Conservation (phyloP, 2,329 filamentous ascomycete species). For the Monilinia fructicola region DNA sequence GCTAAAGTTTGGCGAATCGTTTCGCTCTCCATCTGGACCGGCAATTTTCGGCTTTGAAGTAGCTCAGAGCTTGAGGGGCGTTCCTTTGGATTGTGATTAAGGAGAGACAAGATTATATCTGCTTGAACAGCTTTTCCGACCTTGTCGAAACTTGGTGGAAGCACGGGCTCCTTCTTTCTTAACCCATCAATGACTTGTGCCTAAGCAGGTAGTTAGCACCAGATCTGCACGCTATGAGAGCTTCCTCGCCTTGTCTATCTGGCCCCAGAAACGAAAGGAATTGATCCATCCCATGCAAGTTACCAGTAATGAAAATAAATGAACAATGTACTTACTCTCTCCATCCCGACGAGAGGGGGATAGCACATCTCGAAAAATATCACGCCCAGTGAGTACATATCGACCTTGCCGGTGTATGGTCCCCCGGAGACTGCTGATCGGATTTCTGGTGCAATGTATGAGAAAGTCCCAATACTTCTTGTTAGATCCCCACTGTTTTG, state of each 20-base stretch:
- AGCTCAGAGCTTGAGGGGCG: constrained; percentile 81
- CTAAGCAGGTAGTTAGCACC: constrained; percentile 8
- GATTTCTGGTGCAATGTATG: constrained; percentile 92
- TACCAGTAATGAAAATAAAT: background rate
- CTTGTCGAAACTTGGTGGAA: constrained; percentile 72
- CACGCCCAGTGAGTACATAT: constrained; percentile 97
- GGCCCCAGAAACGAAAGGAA: background rate
- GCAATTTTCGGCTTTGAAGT: constrained; percentile 80
- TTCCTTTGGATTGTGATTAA: constrained; percentile 79
- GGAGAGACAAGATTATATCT: constrained; percentile 74
- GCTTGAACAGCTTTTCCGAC: constrained; percentile 69
- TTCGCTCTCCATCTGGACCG: constrained; percentile 89
- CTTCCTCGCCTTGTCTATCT: background rate
- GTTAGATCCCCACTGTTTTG: constrained; percentile 60
- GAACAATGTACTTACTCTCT: constrained; percentile 46
- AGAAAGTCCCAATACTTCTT: constrained; percentile 70
- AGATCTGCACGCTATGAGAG: background rate
- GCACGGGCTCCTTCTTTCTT: constrained; percentile 62
- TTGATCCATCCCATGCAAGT: background rate
- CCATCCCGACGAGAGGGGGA: constrained; percentile 57
- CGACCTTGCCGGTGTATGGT: constrained; percentile 89
- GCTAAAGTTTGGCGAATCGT: constrained; percentile 81
- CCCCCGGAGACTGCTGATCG: constrained; percentile 67
- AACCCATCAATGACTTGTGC: constrained; percentile 64
- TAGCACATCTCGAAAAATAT: constrained; percentile 99